Percentiles rank a stretch among this genome's conserved stretches.
These are phyloP conservation scores for Candida caryicola DNA, from an alignment of 805 yeast species.

Conservation along the genomic window DNA sequence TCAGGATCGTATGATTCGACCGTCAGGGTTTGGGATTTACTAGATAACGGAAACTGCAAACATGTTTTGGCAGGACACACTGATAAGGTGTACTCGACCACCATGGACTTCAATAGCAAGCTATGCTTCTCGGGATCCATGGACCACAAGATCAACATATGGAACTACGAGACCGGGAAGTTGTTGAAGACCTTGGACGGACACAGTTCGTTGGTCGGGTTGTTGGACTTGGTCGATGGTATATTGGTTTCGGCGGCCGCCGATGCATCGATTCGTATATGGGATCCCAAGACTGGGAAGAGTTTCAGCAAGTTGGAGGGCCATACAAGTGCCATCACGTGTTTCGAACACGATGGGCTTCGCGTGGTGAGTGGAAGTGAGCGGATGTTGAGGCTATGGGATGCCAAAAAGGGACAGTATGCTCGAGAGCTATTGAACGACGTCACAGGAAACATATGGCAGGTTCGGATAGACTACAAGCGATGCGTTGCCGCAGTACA, in stretches of 20 bases:
- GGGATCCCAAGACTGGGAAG: conserved; percentile 82
- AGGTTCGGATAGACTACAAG: conserved; percentile 79
- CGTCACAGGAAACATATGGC: conserved; percentile 89
- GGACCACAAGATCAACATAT: conserved; percentile 83
- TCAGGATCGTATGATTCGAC: conserved; percentile 91
- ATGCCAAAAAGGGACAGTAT: conserved; percentile 71
- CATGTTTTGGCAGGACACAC: conserved; percentile 79
- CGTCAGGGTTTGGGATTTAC: conserved; percentile 88
- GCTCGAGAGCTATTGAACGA: conserved; percentile 72
- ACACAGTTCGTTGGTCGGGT: conserved; percentile 86
- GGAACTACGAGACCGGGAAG: conserved; percentile 82
- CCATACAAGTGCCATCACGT: conserved; percentile 84
- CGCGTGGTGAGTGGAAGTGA: conserved; percentile 87
- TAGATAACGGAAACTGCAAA: conserved; percentile 64
- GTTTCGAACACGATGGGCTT: conserved; percentile 85
- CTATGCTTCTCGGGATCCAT: conserved; percentile 88
- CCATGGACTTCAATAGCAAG: conserved; percentile 69
- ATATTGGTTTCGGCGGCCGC: conserved; percentile 93
- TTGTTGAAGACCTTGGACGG: conserved; percentile 73
- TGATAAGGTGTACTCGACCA: conserved; percentile 86
- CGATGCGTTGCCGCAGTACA: conserved; percentile 92
- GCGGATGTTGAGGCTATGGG: conserved; percentile 84
- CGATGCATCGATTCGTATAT: conserved; percentile 83
- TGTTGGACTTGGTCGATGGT: conserved; percentile 71
- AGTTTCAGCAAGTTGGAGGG: conserved; percentile 72